phyloP scores from a whole-genome alignment of 2,329 filamentous ascomycete genomes.

The Pseudogymnoascus sp. region DNA sequence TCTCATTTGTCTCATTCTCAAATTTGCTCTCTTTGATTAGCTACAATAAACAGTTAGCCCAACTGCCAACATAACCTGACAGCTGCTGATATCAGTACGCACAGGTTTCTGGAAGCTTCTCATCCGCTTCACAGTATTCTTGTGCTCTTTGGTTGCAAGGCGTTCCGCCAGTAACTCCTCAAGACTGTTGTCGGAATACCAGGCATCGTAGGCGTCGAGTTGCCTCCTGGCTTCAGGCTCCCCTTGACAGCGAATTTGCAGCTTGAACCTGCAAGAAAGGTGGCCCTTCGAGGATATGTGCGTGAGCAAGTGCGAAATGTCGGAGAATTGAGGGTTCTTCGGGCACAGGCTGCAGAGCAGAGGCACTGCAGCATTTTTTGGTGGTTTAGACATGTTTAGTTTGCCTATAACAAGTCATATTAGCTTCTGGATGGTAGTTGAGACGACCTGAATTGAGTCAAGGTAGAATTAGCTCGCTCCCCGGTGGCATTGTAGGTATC shows the following conservation, averaged over 20 bases:
- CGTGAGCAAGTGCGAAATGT: constrained; percentile 84
- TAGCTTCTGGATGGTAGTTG: background rate
- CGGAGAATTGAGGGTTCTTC: constrained; percentile 72
- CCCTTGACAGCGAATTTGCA: constrained; percentile 62
- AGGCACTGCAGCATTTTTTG: constrained; percentile 40
- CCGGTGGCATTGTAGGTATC: background rate
- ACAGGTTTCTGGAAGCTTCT: background rate
- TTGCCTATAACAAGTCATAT: background rate
- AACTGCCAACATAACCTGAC: background rate
- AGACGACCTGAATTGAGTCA: background rate
- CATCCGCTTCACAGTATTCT: constrained; percentile 36
- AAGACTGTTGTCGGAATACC: constrained; percentile 68
- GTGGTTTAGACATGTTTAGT: constrained; percentile 13
- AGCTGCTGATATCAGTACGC: background rate
- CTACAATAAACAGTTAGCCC: background rate
- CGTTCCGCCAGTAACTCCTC: constrained; percentile 69
- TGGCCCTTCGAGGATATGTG: constrained; percentile 93
- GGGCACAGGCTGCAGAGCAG: constrained; percentile 79
- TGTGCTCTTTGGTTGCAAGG: constrained; percentile 67
- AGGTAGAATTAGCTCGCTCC: background rate
- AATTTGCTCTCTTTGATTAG: background rate
- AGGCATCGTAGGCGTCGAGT: constrained; percentile 64
- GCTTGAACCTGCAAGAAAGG: constrained; percentile 72
- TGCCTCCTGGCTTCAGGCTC: constrained; percentile 57
- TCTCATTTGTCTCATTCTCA: background rate